Percentiles rank a stretch among this genome's conserved stretches.
Evolutionary conservation across 1,139 yeast genomes (phyloP).

Genomic region (Hansenula lynferdii): DNA sequence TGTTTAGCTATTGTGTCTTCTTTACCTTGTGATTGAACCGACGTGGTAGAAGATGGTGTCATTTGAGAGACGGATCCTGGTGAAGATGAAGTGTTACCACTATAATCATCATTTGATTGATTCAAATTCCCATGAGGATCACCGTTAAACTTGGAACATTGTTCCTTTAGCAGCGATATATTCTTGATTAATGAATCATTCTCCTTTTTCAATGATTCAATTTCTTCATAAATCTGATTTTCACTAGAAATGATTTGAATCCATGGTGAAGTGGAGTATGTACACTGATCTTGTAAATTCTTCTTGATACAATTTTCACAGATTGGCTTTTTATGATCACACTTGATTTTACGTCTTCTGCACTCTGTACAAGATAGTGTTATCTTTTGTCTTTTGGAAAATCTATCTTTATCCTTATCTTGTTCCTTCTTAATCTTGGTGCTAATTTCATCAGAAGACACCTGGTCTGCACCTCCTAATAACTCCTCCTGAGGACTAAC

Average conservation of each 20-base stretch:
- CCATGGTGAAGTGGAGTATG: constrained; percentile 20
- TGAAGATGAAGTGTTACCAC: background rate
- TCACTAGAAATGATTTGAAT: constrained; percentile 17
- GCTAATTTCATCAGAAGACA: too few relatives aligned
- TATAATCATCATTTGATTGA: background rate
- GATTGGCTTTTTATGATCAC: constrained; percentile 51
- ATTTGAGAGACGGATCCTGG: background rate
- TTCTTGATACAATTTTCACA: constrained; percentile 47
- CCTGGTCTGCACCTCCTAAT: too few relatives aligned
- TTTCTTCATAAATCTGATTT: constrained; percentile 16
- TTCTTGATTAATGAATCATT: constrained; percentile 16
- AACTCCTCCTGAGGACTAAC: too few relatives aligned
- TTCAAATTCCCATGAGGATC: too few relatives aligned
- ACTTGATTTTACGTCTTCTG: constrained; percentile 45
- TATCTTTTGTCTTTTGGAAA: constrained; percentile 31
- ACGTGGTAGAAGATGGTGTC: background rate
- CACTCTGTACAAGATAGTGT: constrained; percentile 43
- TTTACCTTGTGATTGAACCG: background rate
- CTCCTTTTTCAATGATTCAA: constrained; percentile 14
- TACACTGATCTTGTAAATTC: constrained; percentile 20
- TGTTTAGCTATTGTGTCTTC: constrained; percentile 2
- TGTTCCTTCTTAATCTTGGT: background rate
- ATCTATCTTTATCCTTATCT: constrained; percentile 1
- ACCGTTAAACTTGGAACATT: constrained; percentile 1
- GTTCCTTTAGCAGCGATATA: constrained; percentile 10